Conservation (phyloP, 352 stramenopile species). For the Phytophthora pluvialis region DNA sequence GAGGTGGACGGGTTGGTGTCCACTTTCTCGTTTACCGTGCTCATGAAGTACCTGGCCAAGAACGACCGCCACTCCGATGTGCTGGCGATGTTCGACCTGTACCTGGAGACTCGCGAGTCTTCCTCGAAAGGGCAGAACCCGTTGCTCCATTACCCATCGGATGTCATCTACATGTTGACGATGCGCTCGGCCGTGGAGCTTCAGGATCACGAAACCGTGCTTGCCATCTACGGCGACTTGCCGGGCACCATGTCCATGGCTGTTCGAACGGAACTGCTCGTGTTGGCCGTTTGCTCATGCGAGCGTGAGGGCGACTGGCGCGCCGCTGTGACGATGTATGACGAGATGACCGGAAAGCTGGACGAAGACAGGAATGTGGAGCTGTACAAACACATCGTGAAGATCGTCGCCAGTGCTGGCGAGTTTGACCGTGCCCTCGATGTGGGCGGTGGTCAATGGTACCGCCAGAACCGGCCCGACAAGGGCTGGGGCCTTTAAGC, state of each 20-base stretch:
- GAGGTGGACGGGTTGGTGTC: constrained; percentile 50
- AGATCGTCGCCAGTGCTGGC: constrained; percentile 82
- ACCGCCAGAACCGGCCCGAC: constrained; percentile 79
- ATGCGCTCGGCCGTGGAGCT: constrained; percentile 55
- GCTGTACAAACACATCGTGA: constrained; percentile 85
- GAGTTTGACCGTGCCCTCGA: constrained; percentile 87
- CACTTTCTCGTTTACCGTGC: constrained; percentile 72
- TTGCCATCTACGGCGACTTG: constrained; percentile 66
- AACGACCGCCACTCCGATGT: constrained; percentile 48
- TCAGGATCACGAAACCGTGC: constrained; percentile 61
- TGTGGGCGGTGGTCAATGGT: constrained; percentile 86
- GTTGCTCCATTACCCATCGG: constrained; percentile 67
- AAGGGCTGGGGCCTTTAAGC: constrained; percentile 59
- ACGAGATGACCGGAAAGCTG: constrained; percentile 64
- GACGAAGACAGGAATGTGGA: constrained; percentile 68
- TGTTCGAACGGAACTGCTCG: constrained; percentile 63
- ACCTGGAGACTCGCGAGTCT: constrained; percentile 53
- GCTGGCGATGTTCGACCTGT: constrained; percentile 67
- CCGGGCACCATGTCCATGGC: constrained; percentile 48
- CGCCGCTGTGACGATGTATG: constrained; percentile 75
- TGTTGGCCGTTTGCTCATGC: constrained; percentile 61
- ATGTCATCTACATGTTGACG: constrained; percentile 70
- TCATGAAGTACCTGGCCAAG: constrained; percentile 75
- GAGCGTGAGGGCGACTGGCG: constrained; percentile 77
- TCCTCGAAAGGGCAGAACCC: constrained; percentile 55